Evolutionary conservation across 2,329 filamentous ascomycete genomes (phyloP), one percentile per base, ranked within the genome.

Genomic region (Pseudofabraea citricarpa): DNA sequence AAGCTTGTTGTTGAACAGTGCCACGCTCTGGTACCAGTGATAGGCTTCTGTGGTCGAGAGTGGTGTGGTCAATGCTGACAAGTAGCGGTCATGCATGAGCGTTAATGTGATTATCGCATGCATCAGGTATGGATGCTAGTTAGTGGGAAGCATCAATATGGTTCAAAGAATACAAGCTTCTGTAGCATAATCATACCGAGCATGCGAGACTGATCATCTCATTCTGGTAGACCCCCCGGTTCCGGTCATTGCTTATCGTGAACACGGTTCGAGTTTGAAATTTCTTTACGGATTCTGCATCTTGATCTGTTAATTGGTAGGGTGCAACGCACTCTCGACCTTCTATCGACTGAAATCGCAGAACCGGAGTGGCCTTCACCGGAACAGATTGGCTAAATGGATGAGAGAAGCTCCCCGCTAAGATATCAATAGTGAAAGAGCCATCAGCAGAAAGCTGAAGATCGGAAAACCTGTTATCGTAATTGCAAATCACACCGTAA

Each of bases 101-200:
- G 76, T 72, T 18, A 80, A 52, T 16, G 72, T 66, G 22, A 79
- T 61, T 15, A 78, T 64, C 36, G 72, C 63, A 55, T 81, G 77
- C 61, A 78, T 69, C 5, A 81, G 62, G 36, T 59, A 47, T 16
- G 45, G 39, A 43, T 52, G 44, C 54, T 56, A 18, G 27, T 31
- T 31, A 37, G 10, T 6, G 19, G 9, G 19, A 16, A 23, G 6
- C 5, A 23, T 22, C 10, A 15, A 21, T n/a, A 20, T 37, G 7
- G 8, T 13, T 37, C 7, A 6, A 8, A 32, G 8, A 32, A 18
- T n/a, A 32, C 29, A 13, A 29, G 26, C 13, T 6, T 15, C 7
- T 18, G 8, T 15, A 15, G 29, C 9, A n/a, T n/a, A n/a, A 5
- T 50, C 63, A 44, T 61, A 74, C 71, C 35, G 59, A 55, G 12